Evolutionary conservation across 2,329 filamentous ascomycete genomes (phyloP).

Genomic region (Hymenoscyphus repandus): DNA sequence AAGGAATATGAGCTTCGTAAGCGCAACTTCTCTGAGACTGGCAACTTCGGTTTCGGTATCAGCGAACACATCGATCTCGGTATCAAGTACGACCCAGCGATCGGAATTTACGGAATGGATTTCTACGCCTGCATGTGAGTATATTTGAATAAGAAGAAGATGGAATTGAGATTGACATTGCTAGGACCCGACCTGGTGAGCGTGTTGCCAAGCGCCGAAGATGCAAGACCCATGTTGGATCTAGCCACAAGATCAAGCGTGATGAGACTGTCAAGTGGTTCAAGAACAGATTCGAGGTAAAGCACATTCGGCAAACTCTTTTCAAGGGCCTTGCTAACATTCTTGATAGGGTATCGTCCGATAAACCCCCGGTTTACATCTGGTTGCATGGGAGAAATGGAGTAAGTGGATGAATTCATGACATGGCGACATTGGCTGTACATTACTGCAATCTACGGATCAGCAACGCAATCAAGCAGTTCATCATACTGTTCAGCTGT

Average conservation of each 20-base stretch:
- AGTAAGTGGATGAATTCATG: conserved; percentile 23
- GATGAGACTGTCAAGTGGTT: conserved; percentile 98
- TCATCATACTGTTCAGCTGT: conserved; percentile 44
- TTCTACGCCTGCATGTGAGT: conserved; percentile 99
- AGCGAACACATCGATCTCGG: conserved; percentile 99
- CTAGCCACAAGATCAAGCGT: conserved; percentile 89
- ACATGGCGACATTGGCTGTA: conserved; percentile 26
- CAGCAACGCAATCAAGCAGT: conserved; percentile 37
- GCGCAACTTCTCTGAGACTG: conserved; percentile 99
- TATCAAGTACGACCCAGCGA: conserved; percentile 99
- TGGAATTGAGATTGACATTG: conserved; percentile 10
- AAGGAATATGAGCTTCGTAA: conserved; percentile 99
- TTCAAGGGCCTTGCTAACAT: conserved; percentile 2
- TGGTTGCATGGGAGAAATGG: conserved; percentile 17
- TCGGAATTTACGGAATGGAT: conserved; percentile 99
- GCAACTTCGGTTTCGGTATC: conserved; percentile 99
- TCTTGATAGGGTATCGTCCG: conserved; percentile 82
- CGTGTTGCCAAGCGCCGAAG: conserved; percentile 94
- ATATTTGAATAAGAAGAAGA: not conserved
- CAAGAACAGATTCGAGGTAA: conserved; percentile 48
- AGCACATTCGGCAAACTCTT: not conserved
- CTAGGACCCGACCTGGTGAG: conserved; percentile 90
- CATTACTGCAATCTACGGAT: conserved; percentile 29
- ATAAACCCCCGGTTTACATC: conserved; percentile 51
- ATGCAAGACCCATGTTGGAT: conserved; percentile 78